Percentiles rank a stretch among this genome's conserved stretches.
phyloP scores from a whole-genome alignment of 2,329 filamentous ascomycete species.

The Stagonosporopsis chrysanthemi region DNA sequence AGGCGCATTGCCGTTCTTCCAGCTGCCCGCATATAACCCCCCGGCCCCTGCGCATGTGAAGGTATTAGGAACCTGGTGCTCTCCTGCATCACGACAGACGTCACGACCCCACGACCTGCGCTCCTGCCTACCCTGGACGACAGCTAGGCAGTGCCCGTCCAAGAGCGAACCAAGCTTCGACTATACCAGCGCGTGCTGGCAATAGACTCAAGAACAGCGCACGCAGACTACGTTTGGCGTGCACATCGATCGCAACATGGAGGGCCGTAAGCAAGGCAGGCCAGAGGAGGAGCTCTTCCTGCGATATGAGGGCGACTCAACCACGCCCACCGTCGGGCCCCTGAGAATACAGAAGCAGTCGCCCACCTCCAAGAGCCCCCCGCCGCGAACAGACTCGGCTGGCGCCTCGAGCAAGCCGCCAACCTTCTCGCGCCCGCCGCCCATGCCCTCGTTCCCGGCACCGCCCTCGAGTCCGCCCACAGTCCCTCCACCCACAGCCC shows the following conservation, averaged over 20 bases:
- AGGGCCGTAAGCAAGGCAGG: constrained; percentile 66
- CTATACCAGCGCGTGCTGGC: not conserved
- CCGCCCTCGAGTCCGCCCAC: constrained; percentile 58
- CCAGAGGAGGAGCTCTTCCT: constrained; percentile 87
- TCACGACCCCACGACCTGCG: constrained; percentile 20
- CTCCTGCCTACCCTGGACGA: constrained; percentile 7
- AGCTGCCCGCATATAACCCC: constrained; percentile 18
- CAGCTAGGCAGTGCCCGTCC: constrained; percentile 16
- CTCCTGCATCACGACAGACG: constrained; percentile 12
- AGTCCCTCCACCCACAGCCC: constrained; percentile 50
- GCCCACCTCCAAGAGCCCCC: constrained; percentile 55
- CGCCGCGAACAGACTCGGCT: constrained; percentile 67
- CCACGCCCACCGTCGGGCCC: constrained; percentile 83
- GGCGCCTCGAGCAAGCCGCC: constrained; percentile 62
- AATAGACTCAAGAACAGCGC: not conserved
- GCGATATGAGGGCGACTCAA: constrained; percentile 53
- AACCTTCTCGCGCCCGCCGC: constrained; percentile 49
- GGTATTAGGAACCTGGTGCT: constrained; percentile 7
- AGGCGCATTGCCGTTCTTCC: constrained; percentile 18
- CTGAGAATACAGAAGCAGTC: constrained; percentile 84
- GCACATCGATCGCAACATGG: constrained; percentile 44
- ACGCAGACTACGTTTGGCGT: constrained; percentile 3
- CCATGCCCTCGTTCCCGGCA: constrained; percentile 71
- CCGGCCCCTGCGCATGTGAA: constrained; percentile 16
- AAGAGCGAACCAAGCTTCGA: constrained; percentile 11